Base-by-base conservation (phyloP, 345 rosid species). In the Anacardium occidentale region DNA sequence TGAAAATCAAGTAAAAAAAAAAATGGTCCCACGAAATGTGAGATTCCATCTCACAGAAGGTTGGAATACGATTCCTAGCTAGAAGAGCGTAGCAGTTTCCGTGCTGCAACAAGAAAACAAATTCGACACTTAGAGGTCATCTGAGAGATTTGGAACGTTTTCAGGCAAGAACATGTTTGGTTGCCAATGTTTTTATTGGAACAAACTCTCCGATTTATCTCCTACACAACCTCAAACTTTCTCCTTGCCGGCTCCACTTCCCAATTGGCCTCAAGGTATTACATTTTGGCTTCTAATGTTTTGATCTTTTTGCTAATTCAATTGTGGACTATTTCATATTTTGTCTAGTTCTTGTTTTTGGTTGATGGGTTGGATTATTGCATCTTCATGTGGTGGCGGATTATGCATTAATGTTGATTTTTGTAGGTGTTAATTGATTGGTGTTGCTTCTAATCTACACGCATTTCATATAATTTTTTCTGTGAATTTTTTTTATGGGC, bases 201-300 rank as follows among this genome's bases (percentile, higher is more conserved):
- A 69, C 47, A 63, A 29, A 65, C 20, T 72, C 64, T 22, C 47
- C 66, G 61, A 81, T 55, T 60, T 58, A 12, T 59, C 80, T 44
- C 80, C 82, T 64, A 53, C 76, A 5, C 78, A 82, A 70, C 88
- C 81, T 22, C 80, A 79, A 56, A 42, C 86, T 66, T 91, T 83
- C 85, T 87, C 87, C 47, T 89, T 94, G 55, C 97, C 93, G 7
- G 64, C 89, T 54, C 74, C 92, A 12, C 85, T 86, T 47, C 93
- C 97, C 53, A 74, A 75, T 15, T 91, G 97, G 94, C 93, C 97
- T 70, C 80, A 75, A 62, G 97, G 98, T 94, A 77, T 26, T 21
- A 1, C 74, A 45, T 2, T 18, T 44, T 45, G 34, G 21, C 14
- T 60, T 29, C 1, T 45, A 56, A 21, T 24, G 20, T 13, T 17